Evolutionary conservation across 176 grass and related monocot species (phyloP), one percentile per base, ranked within the genome.

Genomic region (Juncus effusus): DNA sequence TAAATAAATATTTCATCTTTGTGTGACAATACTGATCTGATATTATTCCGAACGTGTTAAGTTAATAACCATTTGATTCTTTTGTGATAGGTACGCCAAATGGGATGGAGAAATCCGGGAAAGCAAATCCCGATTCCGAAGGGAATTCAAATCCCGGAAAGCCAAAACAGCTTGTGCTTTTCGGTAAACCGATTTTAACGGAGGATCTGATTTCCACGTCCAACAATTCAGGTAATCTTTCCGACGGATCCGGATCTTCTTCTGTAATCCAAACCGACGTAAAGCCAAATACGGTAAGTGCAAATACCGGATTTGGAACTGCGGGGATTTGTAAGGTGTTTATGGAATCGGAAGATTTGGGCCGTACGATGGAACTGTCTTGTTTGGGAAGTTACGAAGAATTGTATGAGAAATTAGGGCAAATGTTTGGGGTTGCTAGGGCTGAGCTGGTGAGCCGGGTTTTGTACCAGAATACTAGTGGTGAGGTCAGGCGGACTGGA

Each of bases 321-420:
- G 66, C 56, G 47, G 85, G 88, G 4, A 85, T 89, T 64, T 93
- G 93, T 71, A 96, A 91, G 74, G 88, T 89, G 65, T 96, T 87
- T 50, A 77, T 83, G 45, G 87, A 96, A 71, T 86, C 80, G 4
- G 93, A 91, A 60, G 67, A 86, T 77, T 69, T 96, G 10, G 93
- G 92, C 49, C 80, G 92, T 55, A 96, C 77, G 61, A 84, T 96
- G 0, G 92, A 91, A 7, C 80, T 96, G 10, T 79, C 79, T 14
- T 82, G 57, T 40, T 63, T 96, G 45, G 55, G 77, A 38, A 88
- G 87, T 16, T 96, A 86, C 61, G 85, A 96, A 37, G 87, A 88
- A 61, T 74, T 96, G 2, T 84, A 81, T 64, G 42, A 75, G 5
- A 84, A 76, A 67, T 76, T 96, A 19, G 70, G 79, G 42, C 63